These are phyloP conservation scores for Lentinula lateritia DNA, from an alignment of 768 basidiomycete species.

Conservation along the genomic window DNA sequence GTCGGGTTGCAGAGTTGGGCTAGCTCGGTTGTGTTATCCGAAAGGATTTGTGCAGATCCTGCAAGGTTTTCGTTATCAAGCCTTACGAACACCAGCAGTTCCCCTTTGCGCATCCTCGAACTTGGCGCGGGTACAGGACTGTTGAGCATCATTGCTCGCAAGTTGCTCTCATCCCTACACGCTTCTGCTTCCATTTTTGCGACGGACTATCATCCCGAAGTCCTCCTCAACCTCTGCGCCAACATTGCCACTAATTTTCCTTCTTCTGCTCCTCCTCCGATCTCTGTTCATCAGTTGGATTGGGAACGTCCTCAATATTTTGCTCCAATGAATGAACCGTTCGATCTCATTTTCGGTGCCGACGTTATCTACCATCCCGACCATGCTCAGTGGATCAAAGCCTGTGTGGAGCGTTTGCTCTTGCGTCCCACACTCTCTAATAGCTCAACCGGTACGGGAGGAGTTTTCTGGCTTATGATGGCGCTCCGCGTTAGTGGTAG, in stretches of 20 bases:
- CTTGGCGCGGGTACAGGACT: conserved; percentile 85
- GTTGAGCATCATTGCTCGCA: conserved; percentile 64
- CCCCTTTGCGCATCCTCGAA: conserved; percentile 54
- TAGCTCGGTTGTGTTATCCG: conserved; percentile 65
- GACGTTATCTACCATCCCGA: conserved; percentile 73
- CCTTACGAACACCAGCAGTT: conserved; percentile 5
- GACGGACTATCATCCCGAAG: conserved; percentile 76
- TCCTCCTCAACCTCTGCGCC: conserved; percentile 56
- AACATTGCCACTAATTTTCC: conserved; percentile 57
- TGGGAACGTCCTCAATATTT: conserved; percentile 47
- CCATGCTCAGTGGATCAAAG: conserved; percentile 66
- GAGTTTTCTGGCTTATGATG: conserved; percentile 71
- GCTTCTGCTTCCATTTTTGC: conserved; percentile 39
- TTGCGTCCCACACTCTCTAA: conserved; percentile 15
- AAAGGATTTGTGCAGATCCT: conserved; percentile 50
- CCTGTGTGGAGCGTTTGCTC: conserved; percentile 52
- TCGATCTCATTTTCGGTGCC: conserved; percentile 72
- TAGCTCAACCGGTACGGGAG: conserved; percentile 17
- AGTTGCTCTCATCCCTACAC: conserved; percentile 24
- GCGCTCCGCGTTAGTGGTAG: conserved; percentile 61
- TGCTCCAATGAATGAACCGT: conserved; percentile 32
- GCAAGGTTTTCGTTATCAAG: conserved; percentile 28
- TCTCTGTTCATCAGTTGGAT: conserved; percentile 52
- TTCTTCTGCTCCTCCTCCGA: conserved; percentile 12
- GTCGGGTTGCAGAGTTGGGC: conserved; percentile 87